A percentile compares a stretch with the other conserved stretches of the same genome.
Evolutionary conservation across 129 eudicot species (phyloP).

Genomic region (Lonicera japonica): DNA sequence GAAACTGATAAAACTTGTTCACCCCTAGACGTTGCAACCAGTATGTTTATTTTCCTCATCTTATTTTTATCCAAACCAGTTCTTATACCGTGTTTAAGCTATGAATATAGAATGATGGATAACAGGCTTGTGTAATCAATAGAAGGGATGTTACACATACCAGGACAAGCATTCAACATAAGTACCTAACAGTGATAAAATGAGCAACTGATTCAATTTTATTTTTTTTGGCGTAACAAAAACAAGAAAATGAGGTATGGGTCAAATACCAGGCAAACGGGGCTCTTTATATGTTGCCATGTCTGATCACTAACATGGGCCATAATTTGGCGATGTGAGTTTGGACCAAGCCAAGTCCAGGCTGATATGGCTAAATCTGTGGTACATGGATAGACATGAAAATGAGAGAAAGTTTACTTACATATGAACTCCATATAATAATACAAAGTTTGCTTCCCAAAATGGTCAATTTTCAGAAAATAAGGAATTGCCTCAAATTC

Average conservation of each 20-base stretch:
- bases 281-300: background rate
- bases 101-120: constrained; percentile 1
- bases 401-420: background rate
- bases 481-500: too few species aligned
- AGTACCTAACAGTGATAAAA: background rate
- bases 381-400: background rate
- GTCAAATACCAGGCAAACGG: background rate
- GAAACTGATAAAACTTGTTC: constrained; percentile 28
- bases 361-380: background rate
- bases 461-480: background rate
- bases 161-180: background rate
- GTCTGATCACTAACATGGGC: background rate
- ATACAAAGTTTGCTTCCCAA: background rate
- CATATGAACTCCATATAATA: background rate
- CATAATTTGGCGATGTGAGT: too few species aligned
- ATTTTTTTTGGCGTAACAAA: background rate
- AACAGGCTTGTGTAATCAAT: constrained; percentile 3
- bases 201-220: background rate
- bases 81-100: background rate
- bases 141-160: constrained; percentile 9
- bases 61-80: background rate
- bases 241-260: background rate
- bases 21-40: constrained; percentile 31
- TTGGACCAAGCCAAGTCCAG: background rate
- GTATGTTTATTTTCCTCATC: constrained; percentile 29